Evolutionary conservation across 805 yeast genomes (phyloP).

Genomic region (Yamadazyma philogaea): DNA sequence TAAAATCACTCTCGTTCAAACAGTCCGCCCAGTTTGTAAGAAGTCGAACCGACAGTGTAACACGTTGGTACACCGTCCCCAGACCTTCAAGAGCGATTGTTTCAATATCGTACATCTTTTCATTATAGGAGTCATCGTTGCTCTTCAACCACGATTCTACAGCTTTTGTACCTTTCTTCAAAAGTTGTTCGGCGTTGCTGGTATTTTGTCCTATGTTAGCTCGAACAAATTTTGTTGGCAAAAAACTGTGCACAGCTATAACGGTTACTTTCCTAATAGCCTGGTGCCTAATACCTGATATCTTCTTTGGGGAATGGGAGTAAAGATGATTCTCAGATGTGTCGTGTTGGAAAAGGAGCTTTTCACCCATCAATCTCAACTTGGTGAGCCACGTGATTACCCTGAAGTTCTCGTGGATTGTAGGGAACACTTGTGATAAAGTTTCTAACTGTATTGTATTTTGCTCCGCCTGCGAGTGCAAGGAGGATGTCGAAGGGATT

Average conservation of each 20-base stretch:
- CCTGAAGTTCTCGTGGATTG: conserved; percentile 23
- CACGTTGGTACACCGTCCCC: conserved; percentile 32
- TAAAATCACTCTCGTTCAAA: conserved; percentile 28
- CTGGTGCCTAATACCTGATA: conserved; percentile 12
- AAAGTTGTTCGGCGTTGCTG: conserved; percentile 31
- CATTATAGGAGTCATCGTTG: conserved; percentile 11
- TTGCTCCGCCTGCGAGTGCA: neutral
- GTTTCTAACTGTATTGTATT: neutral
- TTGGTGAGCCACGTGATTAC: conserved; percentile 22
- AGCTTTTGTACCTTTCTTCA: conserved; percentile 28
- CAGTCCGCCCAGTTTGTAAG: conserved; percentile 32
- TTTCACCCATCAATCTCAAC: conserved; percentile 22
- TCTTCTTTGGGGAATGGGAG: conserved; percentile 9
- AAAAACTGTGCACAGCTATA: conserved; percentile 37
- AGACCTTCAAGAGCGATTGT: conserved; percentile 42
- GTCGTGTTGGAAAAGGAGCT: conserved; percentile 19
- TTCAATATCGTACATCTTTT: conserved; percentile 22
- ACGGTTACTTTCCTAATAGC: conserved; percentile 24
- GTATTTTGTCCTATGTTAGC: conserved; percentile 36
- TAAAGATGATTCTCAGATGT: conserved; percentile 29
- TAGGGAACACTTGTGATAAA: conserved; percentile 16
- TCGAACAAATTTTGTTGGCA: conserved; percentile 38
- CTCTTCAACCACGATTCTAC: conserved; percentile 26
- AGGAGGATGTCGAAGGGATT: conserved; percentile 1
- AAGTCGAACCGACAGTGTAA: conserved; percentile 21